A percentile compares a stretch with the other conserved stretches of the same genome.
phyloP scores from a whole-genome alignment of 2,329 filamentous ascomycete genomes.

The Venturia effusa region DNA sequence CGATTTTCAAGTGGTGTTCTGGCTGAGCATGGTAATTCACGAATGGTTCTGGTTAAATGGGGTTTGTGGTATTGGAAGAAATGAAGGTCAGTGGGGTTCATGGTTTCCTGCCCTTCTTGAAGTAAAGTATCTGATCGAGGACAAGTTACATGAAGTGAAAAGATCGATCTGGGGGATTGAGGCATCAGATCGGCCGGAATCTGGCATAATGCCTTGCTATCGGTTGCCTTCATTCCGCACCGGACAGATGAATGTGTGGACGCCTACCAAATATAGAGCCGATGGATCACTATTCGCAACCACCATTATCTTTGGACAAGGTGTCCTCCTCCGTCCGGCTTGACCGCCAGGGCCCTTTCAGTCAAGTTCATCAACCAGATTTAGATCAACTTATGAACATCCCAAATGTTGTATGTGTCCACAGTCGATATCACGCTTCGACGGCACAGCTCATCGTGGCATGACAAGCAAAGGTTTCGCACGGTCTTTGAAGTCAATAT shows the following conservation, averaged over 20 bases:
- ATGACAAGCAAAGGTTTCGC: background rate
- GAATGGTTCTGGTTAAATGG: background rate
- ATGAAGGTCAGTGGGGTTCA: background rate
- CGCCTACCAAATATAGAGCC: no score
- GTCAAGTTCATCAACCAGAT: background rate
- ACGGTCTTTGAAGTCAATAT: background rate
- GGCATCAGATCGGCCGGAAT: no score
- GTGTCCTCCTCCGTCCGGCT: background rate
- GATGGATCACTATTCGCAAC: no score
- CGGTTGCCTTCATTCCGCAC: no score
- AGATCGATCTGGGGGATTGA: no score
- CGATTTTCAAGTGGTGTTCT: slow-evolving; percentile 5
- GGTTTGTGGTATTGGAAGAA: background rate
- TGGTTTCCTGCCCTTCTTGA: no score
- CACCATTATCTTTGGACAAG: background rate
- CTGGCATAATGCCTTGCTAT: no score
- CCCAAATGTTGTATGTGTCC: background rate
- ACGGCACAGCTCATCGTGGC: background rate
- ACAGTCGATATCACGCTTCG: background rate
- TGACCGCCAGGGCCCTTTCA: background rate
- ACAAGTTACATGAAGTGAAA: no score
- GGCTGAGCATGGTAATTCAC: slow-evolving; percentile 1
- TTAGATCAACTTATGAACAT: background rate
- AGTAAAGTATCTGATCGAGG: no score
- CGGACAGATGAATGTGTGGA: no score